Percentiles rank a stretch among this genome's conserved stretches.
These are phyloP conservation scores for Helotiales sp. DNA, from an alignment of 2,329 filamentous ascomycete genomes.

Conservation along the genomic window DNA sequence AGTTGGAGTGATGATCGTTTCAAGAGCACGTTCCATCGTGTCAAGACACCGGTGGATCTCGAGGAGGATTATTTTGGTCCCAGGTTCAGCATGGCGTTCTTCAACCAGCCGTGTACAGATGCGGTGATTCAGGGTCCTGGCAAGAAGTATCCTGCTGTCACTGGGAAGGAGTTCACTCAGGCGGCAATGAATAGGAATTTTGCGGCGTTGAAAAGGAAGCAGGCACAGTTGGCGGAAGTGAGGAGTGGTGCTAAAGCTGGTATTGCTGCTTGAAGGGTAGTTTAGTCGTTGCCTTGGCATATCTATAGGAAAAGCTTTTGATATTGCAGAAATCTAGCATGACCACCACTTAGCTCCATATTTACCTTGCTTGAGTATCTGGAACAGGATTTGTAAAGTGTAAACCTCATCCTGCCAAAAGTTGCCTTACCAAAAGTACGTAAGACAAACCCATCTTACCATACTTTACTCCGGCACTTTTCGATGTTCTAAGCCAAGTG, in stretches of 20 bases:
- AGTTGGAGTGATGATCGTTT: constrained; percentile 70
- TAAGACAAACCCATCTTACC: too few relatives aligned
- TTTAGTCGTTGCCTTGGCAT: background rate
- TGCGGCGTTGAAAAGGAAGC: constrained; percentile 55
- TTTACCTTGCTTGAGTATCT: background rate
- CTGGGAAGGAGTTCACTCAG: constrained; percentile 63
- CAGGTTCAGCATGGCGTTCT: constrained; percentile 69
- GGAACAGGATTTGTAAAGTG: background rate
- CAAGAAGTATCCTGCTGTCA: constrained; percentile 66
- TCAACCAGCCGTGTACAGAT: constrained; percentile 66
- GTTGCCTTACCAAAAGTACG: too few relatives aligned
- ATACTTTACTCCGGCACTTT: too few relatives aligned
- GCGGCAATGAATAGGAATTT: constrained; percentile 62
- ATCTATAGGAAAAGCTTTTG: background rate
- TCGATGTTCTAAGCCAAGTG: background rate
- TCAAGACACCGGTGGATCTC: constrained; percentile 62
- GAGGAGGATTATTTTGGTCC: constrained; percentile 61
- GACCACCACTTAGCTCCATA: background rate
- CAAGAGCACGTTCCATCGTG: constrained; percentile 69
- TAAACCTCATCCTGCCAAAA: background rate
- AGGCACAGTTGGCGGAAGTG: constrained; percentile 39
- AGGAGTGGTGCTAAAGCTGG: constrained; percentile 12
- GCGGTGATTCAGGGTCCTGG: constrained; percentile 62
- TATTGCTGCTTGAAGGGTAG: background rate
- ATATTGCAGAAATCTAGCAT: background rate